phyloP scores from a whole-genome alignment of 139 green algal genomes.

The Picochlorum costavermella region DNA sequence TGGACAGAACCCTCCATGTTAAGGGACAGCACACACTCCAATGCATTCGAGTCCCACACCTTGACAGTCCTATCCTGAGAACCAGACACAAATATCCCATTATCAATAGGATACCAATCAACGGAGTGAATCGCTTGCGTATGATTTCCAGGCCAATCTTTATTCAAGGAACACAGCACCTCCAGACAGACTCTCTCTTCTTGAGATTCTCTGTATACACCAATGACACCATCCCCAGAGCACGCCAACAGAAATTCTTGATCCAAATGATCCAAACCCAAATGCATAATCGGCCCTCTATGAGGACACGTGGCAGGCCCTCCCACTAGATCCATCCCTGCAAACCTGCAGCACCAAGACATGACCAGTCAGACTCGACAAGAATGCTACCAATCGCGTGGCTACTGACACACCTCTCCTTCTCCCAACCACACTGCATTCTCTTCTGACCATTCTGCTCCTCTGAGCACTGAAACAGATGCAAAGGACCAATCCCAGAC shows the following conservation, averaged over 20 bases:
- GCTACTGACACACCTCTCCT: neutral
- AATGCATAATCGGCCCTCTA: constrained; percentile 34
- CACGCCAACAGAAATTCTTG: constrained; percentile 56
- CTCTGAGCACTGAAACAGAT: no score
- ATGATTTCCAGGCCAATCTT: constrained; percentile 20
- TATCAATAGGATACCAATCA: constrained; percentile 83
- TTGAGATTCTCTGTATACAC: constrained; percentile 41
- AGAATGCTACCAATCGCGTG: neutral
- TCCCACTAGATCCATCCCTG: constrained; percentile 1
- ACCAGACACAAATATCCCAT: constrained; percentile 63
- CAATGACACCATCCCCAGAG: constrained; percentile 32
- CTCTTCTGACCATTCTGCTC: no score
- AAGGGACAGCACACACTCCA: constrained; percentile 48
- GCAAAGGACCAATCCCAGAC: no score
- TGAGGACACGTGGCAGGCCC: constrained; percentile 1
- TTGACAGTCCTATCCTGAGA: constrained; percentile 50
- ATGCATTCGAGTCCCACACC: constrained; percentile 71
- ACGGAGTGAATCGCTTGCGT: constrained; percentile 36
- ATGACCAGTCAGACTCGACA: neutral
- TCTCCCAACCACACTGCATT: neutral
- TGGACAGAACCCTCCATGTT: constrained; percentile 49
- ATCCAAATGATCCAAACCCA: constrained; percentile 57
- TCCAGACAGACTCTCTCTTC: neutral
- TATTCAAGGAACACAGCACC: constrained; percentile 10
- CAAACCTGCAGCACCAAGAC: neutral